phyloP scores from a whole-genome alignment of 192 early-diverging fungal species.

The Coemansia sp. region DNA sequence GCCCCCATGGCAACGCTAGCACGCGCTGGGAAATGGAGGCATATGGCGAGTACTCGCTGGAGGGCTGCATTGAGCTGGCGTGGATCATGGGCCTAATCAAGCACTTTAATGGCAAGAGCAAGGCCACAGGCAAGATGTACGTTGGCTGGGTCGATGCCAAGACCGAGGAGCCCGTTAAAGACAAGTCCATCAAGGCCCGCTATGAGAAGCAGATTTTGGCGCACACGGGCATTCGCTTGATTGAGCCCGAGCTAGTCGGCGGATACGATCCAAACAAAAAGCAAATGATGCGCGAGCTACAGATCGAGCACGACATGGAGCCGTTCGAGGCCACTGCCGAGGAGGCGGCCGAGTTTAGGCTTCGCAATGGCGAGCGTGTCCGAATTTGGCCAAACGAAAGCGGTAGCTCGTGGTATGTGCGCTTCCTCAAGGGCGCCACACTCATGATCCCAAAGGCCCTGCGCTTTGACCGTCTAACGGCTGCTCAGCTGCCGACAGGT shows the following conservation, averaged over 20 bases:
- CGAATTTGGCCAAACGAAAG: constrained; percentile 59
- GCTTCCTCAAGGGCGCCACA: constrained; percentile 83
- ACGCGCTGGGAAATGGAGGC: constrained; percentile 99
- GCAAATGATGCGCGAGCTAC: constrained; percentile 86
- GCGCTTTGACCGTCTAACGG: constrained; percentile 87
- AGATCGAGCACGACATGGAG: constrained; percentile 84
- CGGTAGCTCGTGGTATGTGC: constrained; percentile 75
- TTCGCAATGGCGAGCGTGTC: constrained; percentile 78
- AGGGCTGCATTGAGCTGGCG: constrained; percentile 91
- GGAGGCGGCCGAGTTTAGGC: constrained; percentile 85
- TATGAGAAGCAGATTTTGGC: constrained; percentile 91
- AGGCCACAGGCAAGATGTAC: constrained; percentile 58
- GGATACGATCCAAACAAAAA: constrained; percentile 75
- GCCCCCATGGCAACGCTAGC: constrained; percentile 87
- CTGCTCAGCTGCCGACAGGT: constrained; percentile 95
- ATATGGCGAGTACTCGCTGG: constrained; percentile 63
- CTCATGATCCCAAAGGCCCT: constrained; percentile 94
- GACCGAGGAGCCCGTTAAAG: constrained; percentile 81
- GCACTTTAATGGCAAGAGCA: constrained; percentile 65
- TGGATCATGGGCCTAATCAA: constrained; percentile 98
- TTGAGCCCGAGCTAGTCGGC: constrained; percentile 62
- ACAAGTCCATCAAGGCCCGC: constrained; percentile 84
- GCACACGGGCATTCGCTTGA: constrained; percentile 77
- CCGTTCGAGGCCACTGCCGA: constrained; percentile 87
- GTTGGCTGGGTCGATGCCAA: constrained; percentile 87